Base-by-base conservation (phyloP, 2,329 filamentous ascomycete genomes). In the Sphaerostilbella broomeana region DNA sequence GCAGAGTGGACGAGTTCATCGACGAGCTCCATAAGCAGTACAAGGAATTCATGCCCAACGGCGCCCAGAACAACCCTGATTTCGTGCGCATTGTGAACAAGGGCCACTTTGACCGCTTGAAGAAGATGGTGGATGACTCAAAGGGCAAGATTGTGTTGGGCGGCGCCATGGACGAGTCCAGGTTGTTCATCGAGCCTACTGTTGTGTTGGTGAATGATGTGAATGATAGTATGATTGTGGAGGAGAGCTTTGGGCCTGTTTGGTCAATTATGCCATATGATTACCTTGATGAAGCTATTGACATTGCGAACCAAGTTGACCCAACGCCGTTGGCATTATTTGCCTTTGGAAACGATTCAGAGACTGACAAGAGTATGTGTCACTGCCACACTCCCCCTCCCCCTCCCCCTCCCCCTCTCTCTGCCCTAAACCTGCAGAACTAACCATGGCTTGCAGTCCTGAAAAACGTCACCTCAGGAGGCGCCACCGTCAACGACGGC, bases 201-300 rank as follows among this genome's bases (percentile, higher is more conserved):
- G 79, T 90, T n/a, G 80, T 98, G n/a, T 73, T 86, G 45, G 83
- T 95, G 25, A 72, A 85, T 49, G 79, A 78, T 46, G 58, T 75
- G 12, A 45, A 64, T 19, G 74, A 89, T 34, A 90, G 95, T 63
- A 77, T 95, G 62, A 75, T 95, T 55, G 66, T 68, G 17, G 78
- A 94, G 47, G 92, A 98, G 67, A 86, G 81, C 29, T 98, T 98
- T 58, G 92, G 90, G 6, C 92, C 92, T n/a, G 72, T 95, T 44
- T 87, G 94, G 50, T 81, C 86, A 47, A 79, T 97, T 47, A 67
- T 94, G 38, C 75, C 87, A 0, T 82, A 87, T 40, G 75, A 86
- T 48, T 73, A 78, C 51, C 70, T 95, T n/a, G 85, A 94, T 49
- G 78, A 94, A 54, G 90, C 89, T 35, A 88, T 97, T 58, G 72